Base-by-base conservation (phyloP, 305 asterid species). In the Solanum hybrid region DNA sequence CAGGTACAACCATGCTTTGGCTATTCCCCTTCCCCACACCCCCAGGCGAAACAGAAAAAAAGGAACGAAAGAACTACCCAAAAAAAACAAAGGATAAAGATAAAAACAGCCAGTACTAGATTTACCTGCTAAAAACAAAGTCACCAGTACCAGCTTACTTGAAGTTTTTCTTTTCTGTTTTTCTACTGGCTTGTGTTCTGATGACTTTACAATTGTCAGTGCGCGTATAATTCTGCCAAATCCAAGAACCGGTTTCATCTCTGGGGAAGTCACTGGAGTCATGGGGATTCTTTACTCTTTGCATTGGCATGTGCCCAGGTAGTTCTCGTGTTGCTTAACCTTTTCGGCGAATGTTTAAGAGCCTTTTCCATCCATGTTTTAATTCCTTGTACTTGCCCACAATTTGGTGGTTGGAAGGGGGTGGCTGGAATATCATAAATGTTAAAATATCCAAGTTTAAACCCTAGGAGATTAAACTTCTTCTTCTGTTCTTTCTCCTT, bases 231-330 rank as follows among this genome's bases (percentile, higher is more conserved):
- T 92, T 97, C 99, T 27, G 99, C 99, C 60, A 97, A 97, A 89
- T 93, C 99, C 89, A 97, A 97, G 91, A 97, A 97, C 95, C 96
- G 95, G 91, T 96, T 97, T 94, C 99, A 96, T 92, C 95, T 97
- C 38, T 95, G 98, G 99, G 99, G 99, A 92, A 97, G 98, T 88
- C 98, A 95, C 88, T 95, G 99, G 99, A 94, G 98, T 91, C 99
- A 97, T 88, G 99, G 99, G 87, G 99, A 97, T 95, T 96, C 99
- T 77, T 94, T 97, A 89, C 99, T 97, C 90, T 97, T 97, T 93
- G 92, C 99, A 35, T 78, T 97, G 89, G 95, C 99, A 60, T 95
- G 98, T 94, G 98, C 99, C 4, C 99, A 96, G 98, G 99, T 97
- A 91, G 91, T 89, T 92, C 87, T 87, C 77, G 4, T 42, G 88